These are phyloP conservation scores for Acanthamoeba culbertsoni DNA, from an alignment of 208 protist species.

Conservation along the genomic window DNA sequence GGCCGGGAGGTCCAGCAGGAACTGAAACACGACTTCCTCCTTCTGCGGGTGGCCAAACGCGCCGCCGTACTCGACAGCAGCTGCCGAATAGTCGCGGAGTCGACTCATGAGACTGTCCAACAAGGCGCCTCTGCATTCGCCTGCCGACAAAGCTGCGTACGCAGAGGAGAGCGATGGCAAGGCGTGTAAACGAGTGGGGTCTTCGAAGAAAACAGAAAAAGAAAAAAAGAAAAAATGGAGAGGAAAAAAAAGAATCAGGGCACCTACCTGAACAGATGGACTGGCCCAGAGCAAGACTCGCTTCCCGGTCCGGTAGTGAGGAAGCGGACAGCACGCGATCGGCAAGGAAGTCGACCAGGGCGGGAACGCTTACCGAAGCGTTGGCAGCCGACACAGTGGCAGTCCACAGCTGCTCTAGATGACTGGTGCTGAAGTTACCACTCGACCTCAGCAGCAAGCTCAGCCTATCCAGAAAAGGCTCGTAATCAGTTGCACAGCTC, in stretches of 20 bases:
- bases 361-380: not conserved
- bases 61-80: not conserved
- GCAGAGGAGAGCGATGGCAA: too few relatives aligned
- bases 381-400: not conserved
- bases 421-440: not conserved
- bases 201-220: too few relatives aligned
- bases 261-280: not conserved
- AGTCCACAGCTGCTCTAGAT: not conserved
- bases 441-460: not conserved
- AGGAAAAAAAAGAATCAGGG: too few relatives aligned
- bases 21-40: not conserved
- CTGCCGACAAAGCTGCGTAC: not conserved
- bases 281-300: not conserved
- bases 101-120: not conserved
- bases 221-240: too few relatives aligned
- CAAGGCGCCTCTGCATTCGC: not conserved
- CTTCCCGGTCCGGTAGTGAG: not conserved
- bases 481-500: too few relatives aligned
- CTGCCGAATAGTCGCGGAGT: not conserved
- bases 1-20: not conserved
- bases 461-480: too few relatives aligned
- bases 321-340: not conserved
- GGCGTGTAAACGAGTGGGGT: too few relatives aligned
- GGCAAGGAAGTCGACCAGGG: not conserved
- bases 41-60: not conserved